Evolutionary conservation across 2,329 filamentous ascomycete species (phyloP).

Genomic region (Fusarium torreyae): DNA sequence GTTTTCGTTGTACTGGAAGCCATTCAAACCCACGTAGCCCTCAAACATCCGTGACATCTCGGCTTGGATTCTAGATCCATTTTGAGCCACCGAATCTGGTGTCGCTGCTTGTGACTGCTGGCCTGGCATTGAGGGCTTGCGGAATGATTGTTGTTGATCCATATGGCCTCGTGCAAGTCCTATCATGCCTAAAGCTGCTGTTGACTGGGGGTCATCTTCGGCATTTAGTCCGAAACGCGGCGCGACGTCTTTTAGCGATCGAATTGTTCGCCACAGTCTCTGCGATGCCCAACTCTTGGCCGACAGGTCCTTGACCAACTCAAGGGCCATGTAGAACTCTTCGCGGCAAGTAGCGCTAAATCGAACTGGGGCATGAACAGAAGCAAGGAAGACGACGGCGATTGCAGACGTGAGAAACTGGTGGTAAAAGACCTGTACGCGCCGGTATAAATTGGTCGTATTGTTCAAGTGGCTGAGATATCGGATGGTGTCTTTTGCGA

Average conservation of each 20-base stretch:
- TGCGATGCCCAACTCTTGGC: slow-evolving; percentile 80
- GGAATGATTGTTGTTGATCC: slow-evolving; percentile 50
- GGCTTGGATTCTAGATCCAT: slow-evolving; percentile 65
- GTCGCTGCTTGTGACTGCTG: slow-evolving; percentile 44
- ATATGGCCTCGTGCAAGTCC: slow-evolving; percentile 63
- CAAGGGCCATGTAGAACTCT: slow-evolving; percentile 85
- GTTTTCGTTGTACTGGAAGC: slow-evolving; percentile 52
- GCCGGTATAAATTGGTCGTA: slow-evolving; percentile 79
- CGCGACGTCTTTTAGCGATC: slow-evolving; percentile 79
- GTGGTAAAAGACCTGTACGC: slow-evolving; percentile 83
- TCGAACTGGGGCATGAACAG: slow-evolving; percentile 79
- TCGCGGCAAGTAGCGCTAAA: slow-evolving; percentile 79
- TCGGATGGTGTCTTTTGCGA: slow-evolving; percentile 83
- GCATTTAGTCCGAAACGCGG: slow-evolving; percentile 74
- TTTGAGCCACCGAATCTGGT: slow-evolving; percentile 53
- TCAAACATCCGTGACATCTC: slow-evolving; percentile 68
- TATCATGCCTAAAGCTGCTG: slow-evolving; percentile 69
- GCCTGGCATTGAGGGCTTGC: slow-evolving; percentile 49
- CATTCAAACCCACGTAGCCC: slow-evolving; percentile 56
- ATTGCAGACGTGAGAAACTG: slow-evolving; percentile 84
- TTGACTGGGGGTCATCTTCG: slow-evolving; percentile 66
- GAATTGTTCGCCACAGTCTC: slow-evolving; percentile 80
- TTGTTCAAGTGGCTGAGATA: slow-evolving; percentile 80
- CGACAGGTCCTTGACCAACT: slow-evolving; percentile 80
- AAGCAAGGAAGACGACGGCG: slow-evolving; percentile 82